Evolutionary conservation across 768 basidiomycete species (phyloP), one percentile per base, ranked within the genome.

Genomic region (Kockovaella imperatae): DNA sequence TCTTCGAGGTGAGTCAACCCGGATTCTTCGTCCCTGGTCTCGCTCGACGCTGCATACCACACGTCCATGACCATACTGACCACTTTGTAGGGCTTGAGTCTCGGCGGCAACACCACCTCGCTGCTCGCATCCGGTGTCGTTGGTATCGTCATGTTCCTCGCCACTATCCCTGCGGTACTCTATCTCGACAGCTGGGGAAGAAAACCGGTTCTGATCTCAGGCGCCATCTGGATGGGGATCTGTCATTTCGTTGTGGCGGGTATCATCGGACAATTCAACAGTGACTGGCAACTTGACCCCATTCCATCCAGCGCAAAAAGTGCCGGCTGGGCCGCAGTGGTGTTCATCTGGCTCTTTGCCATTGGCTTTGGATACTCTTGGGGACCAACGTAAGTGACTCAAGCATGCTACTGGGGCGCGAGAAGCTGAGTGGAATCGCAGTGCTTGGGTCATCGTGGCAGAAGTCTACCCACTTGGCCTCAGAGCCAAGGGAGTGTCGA

Each of bases 61-160:
- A n/a, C n/a, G n/a, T n/a, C n/a, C n/a, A n/a, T n/a, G n/a, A n/a
- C n/a, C n/a, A n/a, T n/a, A n/a, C n/a, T n/a, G n/a, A n/a, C n/a
- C n/a, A n/a, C n/a, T n/a, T n/a, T n/a, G n/a, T 29, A 73, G 34
- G 49, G 57, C 6, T 75, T 85, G 21, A 77, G 80, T 26, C 68
- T 83, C 32, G 75, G 73, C 2, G 81, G 81, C 0, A 81, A 78
- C 54, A 74, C 80, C 1, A 76, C 73, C 18, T 77, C 77, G 1
- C 72, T 78, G 0, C 69, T 79, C 14, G 77, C 77, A 1, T 77
- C 77, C n/a, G 83, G 83, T 34, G 83, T 86, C 13, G 83, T 84
- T 38, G 84, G 84, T 23, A 79, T 84, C 57, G 81, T 77, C 81
- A 83, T 83, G 80, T 83, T 83, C 68, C 82, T 2, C 83, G 83